phyloP scores from a whole-genome alignment of 768 basidiomycete species.

The Cyclocybe cylindracea region DNA sequence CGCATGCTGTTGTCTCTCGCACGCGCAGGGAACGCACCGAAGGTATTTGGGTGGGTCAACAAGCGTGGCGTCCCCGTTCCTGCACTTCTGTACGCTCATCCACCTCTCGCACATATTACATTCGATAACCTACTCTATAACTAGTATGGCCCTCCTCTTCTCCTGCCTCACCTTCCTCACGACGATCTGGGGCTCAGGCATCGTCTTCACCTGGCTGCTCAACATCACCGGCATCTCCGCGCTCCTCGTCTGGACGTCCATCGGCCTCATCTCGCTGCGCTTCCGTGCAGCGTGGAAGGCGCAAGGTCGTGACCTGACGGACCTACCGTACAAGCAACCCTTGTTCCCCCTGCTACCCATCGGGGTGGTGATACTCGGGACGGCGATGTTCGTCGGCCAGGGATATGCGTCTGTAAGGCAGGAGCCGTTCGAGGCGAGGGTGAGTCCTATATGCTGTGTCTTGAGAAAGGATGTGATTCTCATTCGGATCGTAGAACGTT shows the following conservation, averaged over 20 bases:
- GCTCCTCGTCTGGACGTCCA: constrained; percentile 66
- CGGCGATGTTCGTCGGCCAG: constrained; percentile 55
- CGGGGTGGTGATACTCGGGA: constrained; percentile 48
- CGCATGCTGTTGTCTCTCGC: constrained; percentile 65
- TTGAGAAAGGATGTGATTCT: background rate
- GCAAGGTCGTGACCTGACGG: constrained; percentile 49
- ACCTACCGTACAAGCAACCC: constrained; percentile 61
- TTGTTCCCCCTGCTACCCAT: constrained; percentile 54
- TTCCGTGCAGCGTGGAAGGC: constrained; percentile 63
- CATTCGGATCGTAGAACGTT: constrained; percentile 39
- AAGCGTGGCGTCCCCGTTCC: constrained; percentile 64
- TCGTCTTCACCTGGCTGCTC: constrained; percentile 60
- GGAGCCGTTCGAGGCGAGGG: constrained; percentile 44
- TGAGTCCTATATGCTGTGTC: constrained; percentile 19
- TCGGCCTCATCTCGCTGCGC: constrained; percentile 55
- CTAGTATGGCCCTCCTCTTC: constrained; percentile 48
- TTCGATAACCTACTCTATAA: constrained; percentile 13
- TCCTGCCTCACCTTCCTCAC: constrained; percentile 55
- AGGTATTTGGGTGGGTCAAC: constrained; percentile 64
- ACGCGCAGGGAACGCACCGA: constrained; percentile 63
- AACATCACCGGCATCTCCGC: constrained; percentile 68
- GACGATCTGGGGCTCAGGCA: constrained; percentile 57
- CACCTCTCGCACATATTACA: constrained; percentile 21
- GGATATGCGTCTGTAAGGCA: constrained; percentile 50
- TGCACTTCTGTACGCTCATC: constrained; percentile 45